Evolutionary conservation across 1,284 basidiomycete species (phyloP).

Genomic region (Mycena sp.): DNA sequence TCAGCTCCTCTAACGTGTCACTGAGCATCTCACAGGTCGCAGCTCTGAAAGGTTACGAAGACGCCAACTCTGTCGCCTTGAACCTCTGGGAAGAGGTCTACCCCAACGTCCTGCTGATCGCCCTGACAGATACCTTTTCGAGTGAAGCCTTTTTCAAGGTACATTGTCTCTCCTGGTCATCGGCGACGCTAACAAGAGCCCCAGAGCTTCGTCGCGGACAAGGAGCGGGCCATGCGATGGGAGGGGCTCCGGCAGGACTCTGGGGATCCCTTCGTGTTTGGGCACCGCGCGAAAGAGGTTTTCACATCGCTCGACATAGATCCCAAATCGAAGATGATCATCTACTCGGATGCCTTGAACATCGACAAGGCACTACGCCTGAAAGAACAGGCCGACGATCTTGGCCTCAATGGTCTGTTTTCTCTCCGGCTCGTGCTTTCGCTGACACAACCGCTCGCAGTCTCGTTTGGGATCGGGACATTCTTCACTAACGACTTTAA

Average conservation of each 20-base stretch:
- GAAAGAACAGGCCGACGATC: conserved; percentile 74
- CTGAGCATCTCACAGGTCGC: conserved; percentile 63
- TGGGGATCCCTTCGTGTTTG: conserved; percentile 86
- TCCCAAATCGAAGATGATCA: conserved; percentile 71
- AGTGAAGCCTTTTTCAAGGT: conserved; percentile 85
- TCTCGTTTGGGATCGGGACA: conserved; percentile 92
- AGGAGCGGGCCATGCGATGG: conserved; percentile 61
- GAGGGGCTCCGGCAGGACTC: conserved; percentile 90
- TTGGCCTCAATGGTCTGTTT: conserved; percentile 76
- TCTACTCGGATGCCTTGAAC: conserved; percentile 86
- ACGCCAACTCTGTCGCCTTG: conserved; percentile 78
- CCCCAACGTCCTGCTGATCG: conserved; percentile 67
- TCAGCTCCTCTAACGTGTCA: neutral
- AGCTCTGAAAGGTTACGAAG: conserved; percentile 83
- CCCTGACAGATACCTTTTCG: conserved; percentile 94
- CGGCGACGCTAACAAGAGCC: neutral
- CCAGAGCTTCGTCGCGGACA: conserved; percentile 20
- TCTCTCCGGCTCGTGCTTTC: neutral
- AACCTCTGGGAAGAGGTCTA: conserved; percentile 89
- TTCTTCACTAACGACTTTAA: conserved; percentile 90
- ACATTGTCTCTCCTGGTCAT: neutral
- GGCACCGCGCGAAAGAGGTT: conserved; percentile 72
- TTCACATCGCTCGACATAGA: conserved; percentile 77
- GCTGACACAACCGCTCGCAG: conserved; percentile 41
- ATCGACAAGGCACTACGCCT: conserved; percentile 77